Conservation (phyloP, 805 yeast genomes). For the Lipomyces orientalis region DNA sequence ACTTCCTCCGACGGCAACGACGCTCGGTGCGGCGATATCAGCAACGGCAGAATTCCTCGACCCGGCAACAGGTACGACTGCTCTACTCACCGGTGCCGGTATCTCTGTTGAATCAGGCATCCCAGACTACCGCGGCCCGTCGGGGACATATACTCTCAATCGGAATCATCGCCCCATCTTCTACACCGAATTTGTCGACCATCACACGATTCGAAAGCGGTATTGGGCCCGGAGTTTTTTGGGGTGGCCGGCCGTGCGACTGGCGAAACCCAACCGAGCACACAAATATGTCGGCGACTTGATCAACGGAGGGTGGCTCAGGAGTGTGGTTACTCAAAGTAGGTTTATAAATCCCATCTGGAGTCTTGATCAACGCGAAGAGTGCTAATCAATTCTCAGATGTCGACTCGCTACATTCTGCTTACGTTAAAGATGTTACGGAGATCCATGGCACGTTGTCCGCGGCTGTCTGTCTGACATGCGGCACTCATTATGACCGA, state of each 20-base stretch:
- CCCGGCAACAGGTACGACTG: constrained; percentile 35
- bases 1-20: constrained; percentile 29
- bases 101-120: constrained; percentile 43
- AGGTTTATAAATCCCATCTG: constrained; percentile 7
- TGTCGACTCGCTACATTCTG: constrained; percentile 40
- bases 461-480: constrained; percentile 37
- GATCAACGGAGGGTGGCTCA: constrained; percentile 28
- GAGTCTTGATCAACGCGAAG: not conserved
- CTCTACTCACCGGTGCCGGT: constrained; percentile 42
- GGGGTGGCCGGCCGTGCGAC: constrained; percentile 37
- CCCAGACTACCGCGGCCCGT: constrained; percentile 43
- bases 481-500: constrained; percentile 34
- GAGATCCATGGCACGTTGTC: constrained; percentile 41
- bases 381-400: constrained; percentile 17
- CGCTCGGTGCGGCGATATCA: constrained; percentile 24
- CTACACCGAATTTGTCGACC: constrained; percentile 38
- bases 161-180: constrained; percentile 41
- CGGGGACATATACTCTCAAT: constrained; percentile 41
- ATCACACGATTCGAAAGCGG: constrained; percentile 38
- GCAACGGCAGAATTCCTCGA: constrained; percentile 27
- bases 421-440: constrained; percentile 37
- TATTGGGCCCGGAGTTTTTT: constrained; percentile 43
- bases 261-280: constrained; percentile 37
- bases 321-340: constrained; percentile 39
- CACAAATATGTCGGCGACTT: constrained; percentile 37